These are phyloP conservation scores for Harringtonia aguacate DNA, from an alignment of 2,329 filamentous ascomycete species.

Conservation along the genomic window DNA sequence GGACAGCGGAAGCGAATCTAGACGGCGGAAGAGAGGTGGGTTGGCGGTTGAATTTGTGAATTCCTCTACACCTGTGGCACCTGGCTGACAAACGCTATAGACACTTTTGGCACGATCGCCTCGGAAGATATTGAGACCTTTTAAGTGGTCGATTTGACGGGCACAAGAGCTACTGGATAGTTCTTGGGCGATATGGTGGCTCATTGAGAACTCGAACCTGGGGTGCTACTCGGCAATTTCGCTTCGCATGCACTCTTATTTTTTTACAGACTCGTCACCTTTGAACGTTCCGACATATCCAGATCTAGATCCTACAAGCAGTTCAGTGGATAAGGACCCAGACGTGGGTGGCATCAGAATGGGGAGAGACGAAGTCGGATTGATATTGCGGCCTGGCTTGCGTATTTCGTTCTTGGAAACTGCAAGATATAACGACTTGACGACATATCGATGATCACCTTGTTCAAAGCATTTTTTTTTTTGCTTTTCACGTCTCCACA, in stretches of 20 bases:
- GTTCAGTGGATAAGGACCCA: too few species aligned
- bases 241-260: too few species aligned
- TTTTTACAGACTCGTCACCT: too few species aligned
- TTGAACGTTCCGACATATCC: too few species aligned
- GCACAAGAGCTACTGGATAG: not conserved
- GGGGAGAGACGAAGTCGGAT: not conserved
- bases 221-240: too few species aligned
- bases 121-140: slow-evolving; percentile 45
- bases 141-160: slow-evolving; percentile 17
- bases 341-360: not conserved
- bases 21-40: slow-evolving; percentile 46
- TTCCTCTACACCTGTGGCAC: not conserved
- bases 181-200: not conserved
- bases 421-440: not conserved
- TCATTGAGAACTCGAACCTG: too few species aligned
- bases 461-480: not conserved
- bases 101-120: slow-evolving; percentile 41
- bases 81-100: slow-evolving; percentile 18
- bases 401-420: not conserved
- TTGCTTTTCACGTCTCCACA: not conserved
- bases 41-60: not conserved
- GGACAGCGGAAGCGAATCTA: slow-evolving; percentile 29
- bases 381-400: not conserved
- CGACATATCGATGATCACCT: not conserved
- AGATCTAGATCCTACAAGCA: too few species aligned